Evolutionary conservation across 768 basidiomycete genomes (phyloP).

Genomic region (Xerocomellus intermedius): DNA sequence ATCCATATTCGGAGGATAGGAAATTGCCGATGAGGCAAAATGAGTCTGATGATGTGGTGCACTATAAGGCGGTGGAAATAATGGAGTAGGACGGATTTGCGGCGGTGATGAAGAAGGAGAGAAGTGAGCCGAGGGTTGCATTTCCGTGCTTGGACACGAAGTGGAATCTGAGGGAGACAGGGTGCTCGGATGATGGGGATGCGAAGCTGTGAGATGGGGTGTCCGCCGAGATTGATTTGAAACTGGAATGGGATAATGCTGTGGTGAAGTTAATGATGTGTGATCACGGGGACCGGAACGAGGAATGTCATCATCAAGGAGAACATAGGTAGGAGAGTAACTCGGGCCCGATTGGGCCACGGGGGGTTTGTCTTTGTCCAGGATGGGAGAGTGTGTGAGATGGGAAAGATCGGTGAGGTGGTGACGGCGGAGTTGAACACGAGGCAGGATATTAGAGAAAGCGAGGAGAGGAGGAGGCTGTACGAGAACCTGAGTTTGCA

Average conservation of each 20-base stretch:
- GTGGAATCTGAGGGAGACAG: conserved; percentile 6
- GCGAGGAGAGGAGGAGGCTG: conserved; percentile 28
- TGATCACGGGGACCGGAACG: conserved; percentile 35
- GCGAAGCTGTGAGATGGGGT: conserved; percentile 20
- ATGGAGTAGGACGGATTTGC: conserved; percentile 37
- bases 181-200: conserved; percentile 12
- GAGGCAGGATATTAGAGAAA: conserved; percentile 8
- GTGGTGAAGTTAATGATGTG: conserved; percentile 16
- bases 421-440: conserved; percentile 5
- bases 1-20: conserved; percentile 41
- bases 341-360: conserved; percentile 36
- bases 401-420: conserved; percentile 27
- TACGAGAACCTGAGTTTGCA: conserved; percentile 29
- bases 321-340: conserved; percentile 33
- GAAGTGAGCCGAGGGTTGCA: conserved; percentile 12
- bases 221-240: conserved; percentile 17
- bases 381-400: conserved; percentile 27
- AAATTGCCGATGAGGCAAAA: conserved; percentile 42
- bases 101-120: conserved; percentile 47
- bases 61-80: conserved; percentile 41
- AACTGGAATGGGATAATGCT: conserved; percentile 12
- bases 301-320: conserved; percentile 33
- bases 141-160: background rate
- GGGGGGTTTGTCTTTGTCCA: conserved; percentile 36
- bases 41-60: conserved; percentile 46